phyloP scores from a whole-genome alignment of 495 filamentous ascomycete genomes.

The Cenococcum geophilum region DNA sequence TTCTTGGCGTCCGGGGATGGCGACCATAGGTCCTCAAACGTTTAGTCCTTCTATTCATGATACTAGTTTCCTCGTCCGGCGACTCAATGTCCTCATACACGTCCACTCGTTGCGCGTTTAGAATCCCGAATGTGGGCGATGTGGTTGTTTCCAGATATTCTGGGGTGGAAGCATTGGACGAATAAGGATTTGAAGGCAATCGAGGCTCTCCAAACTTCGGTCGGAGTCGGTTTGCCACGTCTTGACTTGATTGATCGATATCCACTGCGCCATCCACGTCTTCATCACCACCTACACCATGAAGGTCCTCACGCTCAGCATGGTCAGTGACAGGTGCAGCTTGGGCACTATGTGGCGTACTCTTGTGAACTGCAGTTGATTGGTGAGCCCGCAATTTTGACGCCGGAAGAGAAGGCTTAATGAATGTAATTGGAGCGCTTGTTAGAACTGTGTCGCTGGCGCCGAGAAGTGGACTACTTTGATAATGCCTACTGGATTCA shows the following conservation, averaged over 20 bases:
- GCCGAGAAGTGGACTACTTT: background rate
- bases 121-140: background rate
- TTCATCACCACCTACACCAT: background rate
- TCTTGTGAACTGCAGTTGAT: background rate
- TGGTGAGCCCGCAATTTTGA: background rate
- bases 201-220: background rate
- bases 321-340: background rate
- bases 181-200: background rate
- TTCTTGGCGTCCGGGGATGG: background rate
- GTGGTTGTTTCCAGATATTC: background rate
- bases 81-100: background rate
- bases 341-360: background rate
- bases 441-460: background rate
- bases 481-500: background rate
- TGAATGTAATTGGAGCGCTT: background rate
- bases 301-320: background rate
- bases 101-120: background rate
- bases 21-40: background rate
- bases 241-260: background rate
- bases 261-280: background rate
- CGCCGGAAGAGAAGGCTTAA: conserved; percentile 3
- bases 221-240: background rate
- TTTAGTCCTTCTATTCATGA: background rate
- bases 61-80: background rate
- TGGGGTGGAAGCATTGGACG: background rate